Evolutionary conservation across 441 rosid species (phyloP), one percentile per base, ranked within the genome.

Genomic region (Hura crepitans): DNA sequence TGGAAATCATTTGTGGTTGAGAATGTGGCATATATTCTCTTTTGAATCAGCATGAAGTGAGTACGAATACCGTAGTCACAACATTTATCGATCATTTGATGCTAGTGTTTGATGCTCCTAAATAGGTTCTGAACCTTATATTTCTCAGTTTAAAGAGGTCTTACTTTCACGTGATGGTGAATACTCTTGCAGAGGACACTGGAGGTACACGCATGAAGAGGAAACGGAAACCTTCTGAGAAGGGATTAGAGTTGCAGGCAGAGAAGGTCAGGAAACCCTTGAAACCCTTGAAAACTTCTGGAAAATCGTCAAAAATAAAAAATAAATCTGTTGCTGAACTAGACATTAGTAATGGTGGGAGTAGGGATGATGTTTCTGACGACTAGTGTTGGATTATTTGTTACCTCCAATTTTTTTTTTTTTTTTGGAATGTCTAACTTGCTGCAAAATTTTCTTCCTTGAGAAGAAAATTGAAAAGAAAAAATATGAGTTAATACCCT

Each of bases 231-330:
- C 99, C 98, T 71, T 95, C 99, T 10, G 97, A 92, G 83, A 92
- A 95, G 83, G 98, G 95, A 73, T 77, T 95, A 81, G 97, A 84
- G 78, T 78, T 92, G 82, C 99, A 89, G 79, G 98, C 93, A n/a
- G 96, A 89, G 84, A 92, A 88, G 85, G 93, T 87, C 47, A 82
- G 82, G 82, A 92, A 87, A 75, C 94, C 97, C n/a, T 61, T 73
- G 67, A 91, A 87, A 75, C 75, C 85, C 43, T 66, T 75, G 74
- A 82, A 76, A 82, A 18, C 89, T 62, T 79, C 92, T 49, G 79
- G 88, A 77, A 85, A 82, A 82, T 74, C 75, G 76, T 81, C 87
- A 61, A 89, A 86, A 86, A 72, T 71, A 37, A 87, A 84, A 82
- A 75, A 57, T 77, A 89, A 86, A 88, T 71, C 83, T 70, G 74